Evolutionary conservation across 192 early-diverging fungal genomes (phyloP).

Genomic region (Entomortierella beljakovae): DNA sequence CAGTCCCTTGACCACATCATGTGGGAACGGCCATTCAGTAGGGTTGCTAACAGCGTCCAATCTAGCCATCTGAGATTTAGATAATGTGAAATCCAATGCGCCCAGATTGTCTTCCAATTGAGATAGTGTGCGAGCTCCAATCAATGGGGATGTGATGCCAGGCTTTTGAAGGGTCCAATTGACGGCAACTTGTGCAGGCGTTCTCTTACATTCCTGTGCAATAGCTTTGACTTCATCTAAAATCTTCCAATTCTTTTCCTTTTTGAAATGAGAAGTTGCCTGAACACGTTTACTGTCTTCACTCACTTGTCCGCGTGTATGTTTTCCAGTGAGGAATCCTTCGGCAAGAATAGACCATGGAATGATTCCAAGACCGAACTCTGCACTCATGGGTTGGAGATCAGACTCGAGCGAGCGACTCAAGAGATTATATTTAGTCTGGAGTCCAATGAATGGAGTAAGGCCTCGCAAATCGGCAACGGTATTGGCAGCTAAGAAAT

Average conservation of each 20-base stretch:
- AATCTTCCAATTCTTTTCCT: slow-evolving; percentile 55
- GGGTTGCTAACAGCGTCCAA: slow-evolving; percentile 51
- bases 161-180: slow-evolving; percentile 60
- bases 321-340: slow-evolving; percentile 63
- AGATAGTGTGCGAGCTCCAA: slow-evolving; percentile 46
- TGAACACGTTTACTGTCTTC: slow-evolving; percentile 11
- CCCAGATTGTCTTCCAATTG: slow-evolving; percentile 50
- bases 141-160: slow-evolving; percentile 52
- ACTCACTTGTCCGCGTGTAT: slow-evolving; percentile 5
- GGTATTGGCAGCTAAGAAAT: slow-evolving; percentile 36
- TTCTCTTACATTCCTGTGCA: slow-evolving; percentile 53
- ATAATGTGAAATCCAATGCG: slow-evolving; percentile 53
- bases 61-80: slow-evolving; percentile 41
- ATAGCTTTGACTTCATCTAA: slow-evolving; percentile 57
- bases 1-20: slow-evolving; percentile 29
- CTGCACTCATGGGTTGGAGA: slow-evolving; percentile 49
- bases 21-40: slow-evolving; percentile 40
- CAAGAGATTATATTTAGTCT: slow-evolving; percentile 46
- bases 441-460: slow-evolving; percentile 45
- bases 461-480: slow-evolving; percentile 44
- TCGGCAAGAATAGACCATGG: slow-evolving; percentile 69
- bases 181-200: slow-evolving; percentile 60
- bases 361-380: slow-evolving; percentile 51
- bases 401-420: slow-evolving; percentile 50
- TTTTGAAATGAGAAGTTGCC: slow-evolving; percentile 5